Base-by-base conservation (phyloP, 306 rosid genomes). In the Malus orientalis region DNA sequence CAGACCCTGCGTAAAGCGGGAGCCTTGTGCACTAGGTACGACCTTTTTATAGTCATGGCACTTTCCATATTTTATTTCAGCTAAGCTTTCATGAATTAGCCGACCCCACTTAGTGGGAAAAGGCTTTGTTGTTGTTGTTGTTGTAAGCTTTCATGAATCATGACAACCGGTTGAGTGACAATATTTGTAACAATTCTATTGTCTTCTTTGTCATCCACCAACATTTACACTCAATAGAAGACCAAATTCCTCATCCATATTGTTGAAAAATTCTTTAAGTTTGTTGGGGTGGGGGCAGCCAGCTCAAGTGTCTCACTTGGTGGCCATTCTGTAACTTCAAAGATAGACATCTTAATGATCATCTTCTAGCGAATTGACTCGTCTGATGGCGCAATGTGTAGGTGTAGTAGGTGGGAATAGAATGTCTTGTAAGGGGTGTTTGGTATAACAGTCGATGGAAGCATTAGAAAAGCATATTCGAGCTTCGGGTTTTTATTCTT, bases 211-310 rank as follows among this genome's bases (percentile, higher is more conserved):
- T 79, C 77, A 54, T 55, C 40, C 45, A 40, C 45, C 22, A 42
- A 15, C 25, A 36, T 38, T 32, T 58, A 14, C 74, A 66, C 14
- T 44, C 60, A 29, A 30, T 30, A 40, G 13, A 8, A 22, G 9
- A 25, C 51, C 18, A 62, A 44, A 18, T 63, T 2, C 47, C 14
- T 61, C 23, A 38, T 60, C 55, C 5, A 59, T 12, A 44, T 11
- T 42, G 60, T 45, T 74, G 60, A 74, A 29, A 58, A 19, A 0
- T 42, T 14, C 2, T 62, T 19, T 29, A 62, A 74, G 70, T 74
- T 74, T 74, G 59, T 74, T 64, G 67, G 47, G 42, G 40, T 44
- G 61, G 67, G 59, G 57, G 66, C 70, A 12, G 69, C 54, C 64
- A 42, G 67, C 57, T 66, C 14, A 42, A 54, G 14, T 57, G 42